Conservation (phyloP, 345 rosid species). For the Chamaenerion angustifolium region DNA sequence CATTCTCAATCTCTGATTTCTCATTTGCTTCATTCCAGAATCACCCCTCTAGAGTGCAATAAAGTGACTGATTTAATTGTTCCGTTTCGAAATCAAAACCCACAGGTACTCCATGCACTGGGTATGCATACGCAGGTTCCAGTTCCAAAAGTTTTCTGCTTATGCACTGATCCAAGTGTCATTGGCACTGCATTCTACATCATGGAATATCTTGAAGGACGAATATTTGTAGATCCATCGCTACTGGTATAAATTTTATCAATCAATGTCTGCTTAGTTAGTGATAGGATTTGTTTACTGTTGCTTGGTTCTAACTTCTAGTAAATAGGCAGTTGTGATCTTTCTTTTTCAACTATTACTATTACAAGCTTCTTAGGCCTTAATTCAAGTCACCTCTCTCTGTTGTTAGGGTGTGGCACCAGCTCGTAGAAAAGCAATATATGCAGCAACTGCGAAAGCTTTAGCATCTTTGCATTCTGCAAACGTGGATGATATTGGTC, state of each 20-base stretch:
- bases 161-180: constrained; percentile 51
- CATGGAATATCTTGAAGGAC: constrained; percentile 93
- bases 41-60: background rate
- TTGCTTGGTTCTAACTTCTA: background rate
- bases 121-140: constrained; percentile 73
- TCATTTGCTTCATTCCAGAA: background rate
- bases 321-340: constrained; percentile 1
- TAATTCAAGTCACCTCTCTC: background rate
- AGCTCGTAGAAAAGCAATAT: constrained; percentile 44
- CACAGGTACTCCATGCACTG: constrained; percentile 66
- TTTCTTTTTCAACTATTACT: constrained; percentile 4
- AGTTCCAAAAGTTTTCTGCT: constrained; percentile 72
- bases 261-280: background rate
- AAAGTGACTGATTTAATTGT: background rate
- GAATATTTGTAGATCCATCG: constrained; percentile 60
- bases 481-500: constrained; percentile 64
- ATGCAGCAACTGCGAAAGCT: constrained; percentile 55
- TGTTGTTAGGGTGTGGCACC: constrained; percentile 49
- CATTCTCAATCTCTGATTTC: too few species aligned
- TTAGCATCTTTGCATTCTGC: constrained; percentile 77
- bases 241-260: constrained; percentile 30
- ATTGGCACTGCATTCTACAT: constrained; percentile 89
- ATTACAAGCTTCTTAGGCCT: background rate
- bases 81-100: background rate
- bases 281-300: background rate